Conservation (phyloP, 176 grass and related monocot species). For the Lolium multiflorum region DNA sequence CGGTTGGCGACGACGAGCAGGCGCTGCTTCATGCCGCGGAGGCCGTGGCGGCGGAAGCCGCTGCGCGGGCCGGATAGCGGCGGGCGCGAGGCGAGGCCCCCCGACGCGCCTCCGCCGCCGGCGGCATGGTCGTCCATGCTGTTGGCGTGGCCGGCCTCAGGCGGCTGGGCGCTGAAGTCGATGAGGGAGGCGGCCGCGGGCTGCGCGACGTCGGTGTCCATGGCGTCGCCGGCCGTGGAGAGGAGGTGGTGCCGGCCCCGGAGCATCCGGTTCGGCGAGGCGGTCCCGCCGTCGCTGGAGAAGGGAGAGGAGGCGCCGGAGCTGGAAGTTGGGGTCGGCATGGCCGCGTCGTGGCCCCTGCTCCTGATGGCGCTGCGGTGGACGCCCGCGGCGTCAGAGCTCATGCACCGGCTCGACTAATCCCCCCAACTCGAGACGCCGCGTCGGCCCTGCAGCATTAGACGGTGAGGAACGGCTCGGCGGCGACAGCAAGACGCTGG, state of each 20-base stretch:
- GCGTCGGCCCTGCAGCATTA: constrained; percentile 45
- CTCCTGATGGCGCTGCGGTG: constrained; percentile 10
- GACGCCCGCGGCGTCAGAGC: constrained; percentile 26
- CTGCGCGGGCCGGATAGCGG: constrained; percentile 46
- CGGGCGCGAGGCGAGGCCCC: constrained; percentile 35
- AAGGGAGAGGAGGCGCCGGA: constrained; percentile 41
- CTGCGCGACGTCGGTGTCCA: constrained; percentile 48
- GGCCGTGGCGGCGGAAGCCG: constrained; percentile 56
- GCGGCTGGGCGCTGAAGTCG: constrained; percentile 27
- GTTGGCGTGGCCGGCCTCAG: not conserved
- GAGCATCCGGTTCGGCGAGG: constrained; percentile 41
- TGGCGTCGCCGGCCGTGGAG: constrained; percentile 39
- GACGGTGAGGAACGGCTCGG: constrained; percentile 43
- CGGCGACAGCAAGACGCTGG: not conserved
- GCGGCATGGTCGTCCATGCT: constrained; percentile 47
- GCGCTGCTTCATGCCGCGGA: constrained; percentile 92
- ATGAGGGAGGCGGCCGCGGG: constrained; percentile 16
- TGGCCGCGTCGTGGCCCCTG: constrained; percentile 2
- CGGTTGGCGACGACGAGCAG: constrained; percentile 96
- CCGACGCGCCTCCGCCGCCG: constrained; percentile 2
- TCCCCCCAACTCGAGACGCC: constrained; percentile 22
- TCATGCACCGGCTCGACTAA: constrained; percentile 34
- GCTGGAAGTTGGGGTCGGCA: constrained; percentile 43
- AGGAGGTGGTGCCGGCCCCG: constrained; percentile 38
- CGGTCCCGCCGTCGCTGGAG: constrained; percentile 14